Conservation (phyloP, 805 yeast species). For the Wickerhamomyces alni region DNA sequence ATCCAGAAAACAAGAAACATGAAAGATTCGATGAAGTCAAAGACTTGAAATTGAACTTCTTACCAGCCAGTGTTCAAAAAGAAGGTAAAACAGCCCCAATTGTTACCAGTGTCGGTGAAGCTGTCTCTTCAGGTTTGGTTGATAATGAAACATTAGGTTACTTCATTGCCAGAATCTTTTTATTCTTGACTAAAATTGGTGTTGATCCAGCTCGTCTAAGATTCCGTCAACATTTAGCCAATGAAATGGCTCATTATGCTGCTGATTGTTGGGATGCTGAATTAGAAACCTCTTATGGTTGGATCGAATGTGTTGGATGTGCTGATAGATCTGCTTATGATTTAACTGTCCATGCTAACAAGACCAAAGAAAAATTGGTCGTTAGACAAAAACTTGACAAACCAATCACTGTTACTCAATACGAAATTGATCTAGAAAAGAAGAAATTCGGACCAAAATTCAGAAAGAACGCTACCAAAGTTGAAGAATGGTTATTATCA, state of each 20-base stretch:
- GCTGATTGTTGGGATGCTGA: conserved; percentile 99
- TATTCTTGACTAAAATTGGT: conserved; percentile 83
- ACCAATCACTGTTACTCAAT: conserved; percentile 78
- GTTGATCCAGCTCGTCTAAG: conserved; percentile 78
- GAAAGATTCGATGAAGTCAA: conserved; percentile 70
- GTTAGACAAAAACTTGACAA: conserved; percentile 86
- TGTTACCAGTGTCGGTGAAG: conserved; percentile 77
- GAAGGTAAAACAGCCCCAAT: conserved; percentile 69
- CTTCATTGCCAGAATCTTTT: conserved; percentile 88
- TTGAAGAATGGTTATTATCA: conserved; percentile 69
- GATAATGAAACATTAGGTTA: conserved; percentile 97
- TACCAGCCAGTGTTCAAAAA: conserved; percentile 85
- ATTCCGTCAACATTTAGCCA: conserved; percentile 97
- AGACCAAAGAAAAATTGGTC: conserved; percentile 90
- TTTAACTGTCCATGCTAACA: conserved; percentile 89
- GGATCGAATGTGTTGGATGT: conserved; percentile 99
- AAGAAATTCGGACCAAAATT: conserved; percentile 97
- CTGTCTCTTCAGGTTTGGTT: conserved; percentile 80
- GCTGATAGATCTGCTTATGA: conserved; percentile 99
- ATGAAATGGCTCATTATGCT: conserved; percentile 99
- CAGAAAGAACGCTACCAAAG: conserved; percentile 93
- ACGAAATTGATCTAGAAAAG: conserved; percentile 83
- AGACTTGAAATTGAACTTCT: conserved; percentile 66
- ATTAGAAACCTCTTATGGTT: conserved; percentile 90
- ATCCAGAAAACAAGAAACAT: conserved; percentile 84